These are phyloP conservation scores for Candida arabinofermentans DNA, from an alignment of 805 yeast species.

Conservation along the genomic window DNA sequence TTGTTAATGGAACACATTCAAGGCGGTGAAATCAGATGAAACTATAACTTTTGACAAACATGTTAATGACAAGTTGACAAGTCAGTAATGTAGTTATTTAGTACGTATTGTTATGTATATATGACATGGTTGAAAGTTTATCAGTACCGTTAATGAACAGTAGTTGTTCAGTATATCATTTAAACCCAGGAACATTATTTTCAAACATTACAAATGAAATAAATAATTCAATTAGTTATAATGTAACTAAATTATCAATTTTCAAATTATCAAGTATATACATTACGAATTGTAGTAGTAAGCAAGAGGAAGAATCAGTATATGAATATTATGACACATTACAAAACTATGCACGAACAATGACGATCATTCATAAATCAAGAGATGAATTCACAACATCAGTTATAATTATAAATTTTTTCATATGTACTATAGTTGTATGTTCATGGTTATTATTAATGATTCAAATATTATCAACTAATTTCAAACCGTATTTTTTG, in stretches of 20 bases:
- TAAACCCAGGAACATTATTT: conserved; percentile 9
- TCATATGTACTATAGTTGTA: conserved; percentile 51
- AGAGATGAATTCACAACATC: conserved; percentile 37
- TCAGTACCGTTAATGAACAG: neutral
- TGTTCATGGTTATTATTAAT: conserved; percentile 70
- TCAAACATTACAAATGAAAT: neutral
- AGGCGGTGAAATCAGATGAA: conserved; percentile 2
- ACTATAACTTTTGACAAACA: too few species aligned
- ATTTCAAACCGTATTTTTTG: conserved; percentile 54
- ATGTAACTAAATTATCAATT: neutral
- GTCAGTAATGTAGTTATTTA: too few species aligned
- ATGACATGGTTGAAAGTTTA: neutral
- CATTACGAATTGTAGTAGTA: neutral
- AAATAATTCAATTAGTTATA: neutral
- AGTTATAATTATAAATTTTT: conserved; percentile 43
- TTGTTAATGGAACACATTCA: neutral
- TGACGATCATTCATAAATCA: neutral
- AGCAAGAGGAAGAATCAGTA: neutral
- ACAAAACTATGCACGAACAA: neutral
- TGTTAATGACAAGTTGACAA: too few species aligned
- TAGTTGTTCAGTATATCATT: conserved; percentile 5
- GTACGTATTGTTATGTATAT: too few species aligned
- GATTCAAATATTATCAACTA: conserved; percentile 50
- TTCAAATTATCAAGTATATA: neutral
- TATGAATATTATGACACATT: neutral